These are phyloP conservation scores for Pythium angustatum DNA, from an alignment of 352 stramenopile species.

Conservation along the genomic window DNA sequence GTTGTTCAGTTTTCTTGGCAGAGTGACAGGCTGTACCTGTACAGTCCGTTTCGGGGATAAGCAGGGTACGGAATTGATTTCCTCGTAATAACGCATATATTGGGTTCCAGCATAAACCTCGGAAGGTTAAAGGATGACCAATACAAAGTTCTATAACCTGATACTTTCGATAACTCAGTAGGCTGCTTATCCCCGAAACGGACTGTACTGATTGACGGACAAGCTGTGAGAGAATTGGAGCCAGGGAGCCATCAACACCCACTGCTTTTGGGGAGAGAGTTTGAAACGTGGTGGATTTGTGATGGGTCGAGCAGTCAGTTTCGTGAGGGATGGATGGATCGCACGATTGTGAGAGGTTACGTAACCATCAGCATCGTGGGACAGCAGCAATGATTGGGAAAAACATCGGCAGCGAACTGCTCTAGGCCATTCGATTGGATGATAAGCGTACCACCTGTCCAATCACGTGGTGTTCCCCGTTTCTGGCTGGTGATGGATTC, in stretches of 20 bases:
- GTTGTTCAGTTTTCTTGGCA: too few relatives aligned
- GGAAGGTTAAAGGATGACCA: too few relatives aligned
- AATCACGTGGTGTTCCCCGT: conserved; percentile 7
- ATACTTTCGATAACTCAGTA: too few relatives aligned
- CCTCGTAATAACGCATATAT: too few relatives aligned
- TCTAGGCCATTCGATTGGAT: not conserved
- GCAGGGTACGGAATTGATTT: too few relatives aligned
- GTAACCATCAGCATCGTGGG: conserved; percentile 2
- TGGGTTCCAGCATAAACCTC: too few relatives aligned
- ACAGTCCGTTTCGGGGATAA: too few relatives aligned
- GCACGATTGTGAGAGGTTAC: not conserved
- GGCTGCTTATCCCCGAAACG: too few relatives aligned
- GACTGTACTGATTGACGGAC: too few relatives aligned
- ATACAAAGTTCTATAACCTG: too few relatives aligned
- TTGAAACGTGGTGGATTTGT: not conserved
- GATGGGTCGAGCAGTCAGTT: not conserved
- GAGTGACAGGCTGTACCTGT: too few relatives aligned
- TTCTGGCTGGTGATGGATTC: conserved; percentile 19
- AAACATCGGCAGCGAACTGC: not conserved
- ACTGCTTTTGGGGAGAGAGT: not conserved
- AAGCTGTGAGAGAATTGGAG: too few relatives aligned
- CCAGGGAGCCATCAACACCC: not conserved
- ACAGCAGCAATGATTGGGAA: conserved; percentile 7
- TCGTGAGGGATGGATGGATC: not conserved
- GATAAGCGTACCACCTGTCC: not conserved